Evolutionary conservation across 73 alveolate genomes (phyloP).

Genomic region (Paramecium sonneborni): DNA sequence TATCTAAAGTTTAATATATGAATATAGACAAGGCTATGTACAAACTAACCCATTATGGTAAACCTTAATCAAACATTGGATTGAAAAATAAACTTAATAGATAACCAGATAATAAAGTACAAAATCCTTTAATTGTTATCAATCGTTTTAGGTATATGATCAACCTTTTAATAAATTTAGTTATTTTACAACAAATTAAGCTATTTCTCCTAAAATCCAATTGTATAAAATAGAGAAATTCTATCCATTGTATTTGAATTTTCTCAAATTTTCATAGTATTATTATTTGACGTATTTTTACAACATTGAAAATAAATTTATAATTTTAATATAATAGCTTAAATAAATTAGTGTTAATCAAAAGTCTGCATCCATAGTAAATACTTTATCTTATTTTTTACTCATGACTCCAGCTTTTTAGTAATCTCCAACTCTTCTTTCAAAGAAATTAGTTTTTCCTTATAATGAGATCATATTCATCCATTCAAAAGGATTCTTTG

Average conservation of each 20-base stretch:
- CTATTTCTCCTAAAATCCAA: conserved; percentile 15
- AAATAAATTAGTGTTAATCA: conserved; percentile 22
- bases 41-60: conserved; percentile 60
- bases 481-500: conserved; percentile 95
- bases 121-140: conserved; percentile 56
- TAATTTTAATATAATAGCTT: neutral
- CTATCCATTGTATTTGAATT: conserved; percentile 60
- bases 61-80: conserved; percentile 52
- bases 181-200: conserved; percentile 40
- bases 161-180: neutral
- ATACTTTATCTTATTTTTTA: conserved; percentile 58
- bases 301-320: neutral
- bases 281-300: neutral
- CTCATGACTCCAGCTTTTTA: conserved; percentile 72
- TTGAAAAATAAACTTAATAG: neutral
- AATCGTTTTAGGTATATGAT: conserved; percentile 10
- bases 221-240: conserved; percentile 52
- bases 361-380: conserved; percentile 67
- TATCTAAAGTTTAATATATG: conserved; percentile 70
- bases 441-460: conserved; percentile 97
- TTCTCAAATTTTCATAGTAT: neutral
- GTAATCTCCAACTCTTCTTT: conserved; percentile 86
- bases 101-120: neutral
- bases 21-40: conserved; percentile 14
- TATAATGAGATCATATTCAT: conserved; percentile 95